These are phyloP conservation scores for Pleurozium schreberi DNA, from an alignment of 225 moss, liverwort and hornwort genomes.

Conservation along the genomic window DNA sequence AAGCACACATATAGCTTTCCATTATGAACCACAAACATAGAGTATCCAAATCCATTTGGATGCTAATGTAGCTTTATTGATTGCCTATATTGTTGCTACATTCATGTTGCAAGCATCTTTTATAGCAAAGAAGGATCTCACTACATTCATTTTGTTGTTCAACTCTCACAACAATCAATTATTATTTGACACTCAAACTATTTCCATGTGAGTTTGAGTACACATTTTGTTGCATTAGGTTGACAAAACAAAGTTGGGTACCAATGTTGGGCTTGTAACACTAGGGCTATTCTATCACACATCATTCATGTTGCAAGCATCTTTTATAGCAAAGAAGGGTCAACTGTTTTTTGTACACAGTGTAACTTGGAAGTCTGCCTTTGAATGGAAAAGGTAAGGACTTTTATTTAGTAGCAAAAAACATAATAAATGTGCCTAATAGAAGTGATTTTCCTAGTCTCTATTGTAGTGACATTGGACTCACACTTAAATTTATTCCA, in stretches of 20 bases:
- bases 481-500: too few species aligned
- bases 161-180: too few species aligned
- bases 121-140: too few species aligned
- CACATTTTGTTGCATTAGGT: not conserved
- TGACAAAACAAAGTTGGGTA: not conserved
- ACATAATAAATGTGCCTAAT: not conserved
- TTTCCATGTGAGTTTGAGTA: not conserved
- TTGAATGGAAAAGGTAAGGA: not conserved
- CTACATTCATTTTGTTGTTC: fast-evolving
- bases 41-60: too few species aligned
- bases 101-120: too few species aligned
- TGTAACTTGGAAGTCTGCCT: not conserved
- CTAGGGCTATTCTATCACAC: too few species aligned
- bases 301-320: not conserved
- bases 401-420: too few species aligned
- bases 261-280: not conserved
- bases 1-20: not conserved
- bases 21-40: not conserved
- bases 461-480: not conserved
- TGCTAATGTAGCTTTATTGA: not conserved
- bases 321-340: not conserved
- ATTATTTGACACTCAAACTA: too few species aligned
- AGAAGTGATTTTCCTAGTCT: not conserved
- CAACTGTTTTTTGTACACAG: too few species aligned
- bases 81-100: not conserved